Conservation (phyloP, 495 filamentous ascomycete species). For the Xylaria telfairii region DNA sequence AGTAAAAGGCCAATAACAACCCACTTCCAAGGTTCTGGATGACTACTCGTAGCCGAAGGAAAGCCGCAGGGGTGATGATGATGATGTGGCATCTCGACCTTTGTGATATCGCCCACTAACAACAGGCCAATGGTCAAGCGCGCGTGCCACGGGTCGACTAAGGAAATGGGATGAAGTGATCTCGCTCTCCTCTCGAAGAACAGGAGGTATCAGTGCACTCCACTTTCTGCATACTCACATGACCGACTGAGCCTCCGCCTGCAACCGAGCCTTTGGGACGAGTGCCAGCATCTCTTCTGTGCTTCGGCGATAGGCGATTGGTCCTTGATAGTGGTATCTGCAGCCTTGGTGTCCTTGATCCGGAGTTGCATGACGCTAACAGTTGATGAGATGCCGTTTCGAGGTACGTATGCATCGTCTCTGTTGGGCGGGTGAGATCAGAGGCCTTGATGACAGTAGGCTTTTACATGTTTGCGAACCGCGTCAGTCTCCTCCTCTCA, state of each 20-base stretch:
- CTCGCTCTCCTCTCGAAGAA: not conserved
- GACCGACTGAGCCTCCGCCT: slow-evolving; percentile 38
- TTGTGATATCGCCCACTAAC: slow-evolving; percentile 8
- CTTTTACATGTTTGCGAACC: not conserved
- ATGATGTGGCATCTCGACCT: slow-evolving; percentile 2
- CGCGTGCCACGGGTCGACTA: slow-evolving; percentile 5
- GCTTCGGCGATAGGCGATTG: slow-evolving; percentile 21
- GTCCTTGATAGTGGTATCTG: slow-evolving; percentile 14
- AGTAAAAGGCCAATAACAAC: not conserved
- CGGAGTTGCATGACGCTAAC: slow-evolving; percentile 18
- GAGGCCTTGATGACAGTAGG: not conserved
- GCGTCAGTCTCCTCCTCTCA: not conserved
- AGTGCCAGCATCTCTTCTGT: not conserved
- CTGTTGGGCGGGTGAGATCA: not conserved
- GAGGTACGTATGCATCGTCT: slow-evolving; percentile 9
- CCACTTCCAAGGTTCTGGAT: not conserved
- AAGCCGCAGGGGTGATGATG: slow-evolving; percentile 12
- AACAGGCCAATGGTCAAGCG: not conserved
- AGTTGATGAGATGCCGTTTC: slow-evolving; percentile 4
- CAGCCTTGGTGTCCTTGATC: not conserved
- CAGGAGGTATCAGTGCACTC: not conserved
- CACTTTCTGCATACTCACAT: slow-evolving; percentile 33
- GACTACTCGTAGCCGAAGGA: slow-evolving; percentile 10
- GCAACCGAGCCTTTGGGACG: slow-evolving; percentile 32
- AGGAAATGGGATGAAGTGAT: not conserved